Percentiles rank a stretch among this genome's conserved stretches.
Evolutionary conservation across 176 grass and related monocot species (phyloP).

Genomic region (Juncus inflexus): DNA sequence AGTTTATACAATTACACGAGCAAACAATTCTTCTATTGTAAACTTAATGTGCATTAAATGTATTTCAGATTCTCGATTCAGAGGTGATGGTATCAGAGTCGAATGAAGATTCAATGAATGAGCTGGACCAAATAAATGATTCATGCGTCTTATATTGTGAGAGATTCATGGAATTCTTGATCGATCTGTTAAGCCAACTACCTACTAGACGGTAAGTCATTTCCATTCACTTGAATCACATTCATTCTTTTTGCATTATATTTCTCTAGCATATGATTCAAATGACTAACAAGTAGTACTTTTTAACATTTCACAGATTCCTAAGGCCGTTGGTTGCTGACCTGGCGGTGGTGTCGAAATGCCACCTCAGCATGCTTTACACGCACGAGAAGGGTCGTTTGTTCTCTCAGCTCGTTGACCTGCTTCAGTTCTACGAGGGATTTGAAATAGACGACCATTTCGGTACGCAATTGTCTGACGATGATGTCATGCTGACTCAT

Average conservation of each 20-base stretch:
- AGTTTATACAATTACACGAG: neutral
- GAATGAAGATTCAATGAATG: slow-evolving; percentile 35
- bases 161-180: slow-evolving; percentile 98
- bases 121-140: slow-evolving; percentile 53
- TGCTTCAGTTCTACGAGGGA: slow-evolving; percentile 94
- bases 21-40: neutral
- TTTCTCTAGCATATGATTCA: neutral
- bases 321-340: slow-evolving; percentile 27
- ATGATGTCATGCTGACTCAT: slow-evolving; percentile 82
- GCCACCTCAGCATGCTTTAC: slow-evolving; percentile 6
- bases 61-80: slow-evolving; percentile 73
- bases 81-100: slow-evolving; percentile 55
- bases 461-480: slow-evolving; percentile 83
- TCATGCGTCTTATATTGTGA: slow-evolving; percentile 93
- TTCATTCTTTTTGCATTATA: neutral
- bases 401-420: slow-evolving; percentile 89
- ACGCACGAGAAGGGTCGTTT: slow-evolving; percentile 82
- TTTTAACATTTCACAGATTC: slow-evolving; percentile 4
- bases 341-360: slow-evolving; percentile 23
- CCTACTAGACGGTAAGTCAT: slow-evolving; percentile 71
- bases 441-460: slow-evolving; percentile 98
- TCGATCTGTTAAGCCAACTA: slow-evolving; percentile 98
- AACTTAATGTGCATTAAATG: slow-evolving; percentile 7
- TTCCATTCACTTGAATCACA: slow-evolving; percentile 18
- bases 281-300: no score